phyloP scores from a whole-genome alignment of 768 basidiomycete genomes.

The Paxillus ammoniavirescens region DNA sequence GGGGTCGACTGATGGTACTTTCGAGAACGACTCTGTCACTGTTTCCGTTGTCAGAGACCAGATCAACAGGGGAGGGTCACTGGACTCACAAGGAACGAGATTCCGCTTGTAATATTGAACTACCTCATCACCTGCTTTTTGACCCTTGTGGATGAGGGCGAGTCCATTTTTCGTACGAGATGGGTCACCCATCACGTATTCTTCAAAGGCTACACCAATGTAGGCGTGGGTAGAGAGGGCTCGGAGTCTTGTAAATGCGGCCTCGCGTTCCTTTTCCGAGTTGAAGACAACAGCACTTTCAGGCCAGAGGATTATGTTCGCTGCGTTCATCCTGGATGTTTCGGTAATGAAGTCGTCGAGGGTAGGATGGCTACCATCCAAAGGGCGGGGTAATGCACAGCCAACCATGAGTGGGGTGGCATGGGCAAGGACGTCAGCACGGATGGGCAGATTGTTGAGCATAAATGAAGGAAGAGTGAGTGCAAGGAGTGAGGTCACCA shows the following conservation, averaged over 20 bases:
- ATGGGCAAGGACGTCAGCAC: conserved; percentile 30
- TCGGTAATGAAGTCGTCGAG: conserved; percentile 65
- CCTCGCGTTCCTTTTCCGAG: conserved; percentile 44
- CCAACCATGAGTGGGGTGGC: conserved; percentile 63
- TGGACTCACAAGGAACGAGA: conserved; percentile 69
- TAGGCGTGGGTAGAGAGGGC: conserved; percentile 31
- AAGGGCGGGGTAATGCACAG: conserved; percentile 60
- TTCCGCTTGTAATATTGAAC: conserved; percentile 71
- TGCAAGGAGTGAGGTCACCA: conserved; percentile 39
- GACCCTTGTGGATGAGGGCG: conserved; percentile 47
- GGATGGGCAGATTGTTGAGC: conserved; percentile 37
- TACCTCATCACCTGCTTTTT: conserved; percentile 36
- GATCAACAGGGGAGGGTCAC: background rate
- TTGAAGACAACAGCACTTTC: conserved; percentile 74
- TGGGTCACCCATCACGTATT: conserved; percentile 43
- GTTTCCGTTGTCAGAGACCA: conserved; percentile 3
- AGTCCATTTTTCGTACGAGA: conserved; percentile 58
- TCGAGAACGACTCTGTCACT: conserved; percentile 79
- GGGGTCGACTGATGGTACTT: conserved; percentile 50
- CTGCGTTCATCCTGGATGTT: conserved; percentile 43
- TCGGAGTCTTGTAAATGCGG: conserved; percentile 47
- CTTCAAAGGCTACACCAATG: conserved; percentile 74
- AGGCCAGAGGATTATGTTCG: conserved; percentile 73
- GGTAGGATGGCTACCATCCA: conserved; percentile 41
- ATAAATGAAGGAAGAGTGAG: conserved; percentile 60